Conservation (phyloP, 805 yeast species). For the Candida awuae region DNA sequence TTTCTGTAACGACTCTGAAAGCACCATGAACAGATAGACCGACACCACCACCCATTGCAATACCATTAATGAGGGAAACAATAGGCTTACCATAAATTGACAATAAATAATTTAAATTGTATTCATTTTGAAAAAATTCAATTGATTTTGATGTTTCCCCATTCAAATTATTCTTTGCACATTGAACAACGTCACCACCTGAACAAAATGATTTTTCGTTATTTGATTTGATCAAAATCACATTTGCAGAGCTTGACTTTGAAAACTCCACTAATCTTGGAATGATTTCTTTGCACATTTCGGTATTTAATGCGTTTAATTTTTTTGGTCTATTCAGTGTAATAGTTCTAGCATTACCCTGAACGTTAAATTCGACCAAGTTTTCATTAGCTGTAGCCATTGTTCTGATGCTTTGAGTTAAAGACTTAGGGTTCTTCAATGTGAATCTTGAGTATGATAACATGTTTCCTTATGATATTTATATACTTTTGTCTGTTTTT, state of each 20-base stretch:
- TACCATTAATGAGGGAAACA: slow-evolving; percentile 81
- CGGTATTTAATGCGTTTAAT: slow-evolving; percentile 72
- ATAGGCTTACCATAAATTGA: slow-evolving; percentile 84
- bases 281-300: slow-evolving; percentile 64
- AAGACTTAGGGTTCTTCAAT: neutral
- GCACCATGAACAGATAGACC: slow-evolving; percentile 88
- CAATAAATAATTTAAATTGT: slow-evolving; percentile 68
- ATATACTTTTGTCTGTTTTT: too few species aligned
- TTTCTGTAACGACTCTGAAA: slow-evolving; percentile 88
- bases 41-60: slow-evolving; percentile 97
- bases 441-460: slow-evolving; percentile 2
- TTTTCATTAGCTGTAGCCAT: slow-evolving; percentile 17
- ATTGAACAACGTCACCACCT: slow-evolving; percentile 89
- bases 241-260: slow-evolving; percentile 54
- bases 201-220: slow-evolving; percentile 79
- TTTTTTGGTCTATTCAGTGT: slow-evolving; percentile 74
- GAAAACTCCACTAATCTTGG: slow-evolving; percentile 74
- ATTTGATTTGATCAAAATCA: slow-evolving; percentile 60
- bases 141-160: slow-evolving; percentile 43
- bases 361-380: slow-evolving; percentile 50
- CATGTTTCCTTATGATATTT: too few species aligned
- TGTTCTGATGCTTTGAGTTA: slow-evolving; percentile 7
- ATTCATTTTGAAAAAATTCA: slow-evolving; percentile 71
- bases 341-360: slow-evolving; percentile 61
- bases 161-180: slow-evolving; percentile 51